Conservation (phyloP, 2,329 filamentous ascomycete species). For the Thelonectria blattea region DNA sequence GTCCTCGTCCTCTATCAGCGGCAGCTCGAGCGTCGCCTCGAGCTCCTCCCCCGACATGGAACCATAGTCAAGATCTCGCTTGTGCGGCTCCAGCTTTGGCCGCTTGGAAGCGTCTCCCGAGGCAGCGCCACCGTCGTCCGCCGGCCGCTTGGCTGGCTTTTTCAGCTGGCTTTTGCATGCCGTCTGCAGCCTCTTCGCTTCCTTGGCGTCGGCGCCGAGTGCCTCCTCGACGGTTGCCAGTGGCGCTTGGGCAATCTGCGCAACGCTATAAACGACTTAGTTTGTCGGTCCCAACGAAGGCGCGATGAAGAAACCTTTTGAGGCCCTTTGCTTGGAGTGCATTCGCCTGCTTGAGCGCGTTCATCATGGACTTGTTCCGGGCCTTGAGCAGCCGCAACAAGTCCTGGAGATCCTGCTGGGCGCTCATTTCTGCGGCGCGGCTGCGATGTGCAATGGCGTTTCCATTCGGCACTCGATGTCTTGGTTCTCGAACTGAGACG, state of each 20-base stretch:
- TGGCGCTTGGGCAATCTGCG: slow-evolving; percentile 59
- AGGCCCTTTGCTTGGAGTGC: slow-evolving; percentile 61
- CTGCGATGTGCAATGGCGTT: background rate
- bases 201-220: slow-evolving; percentile 52
- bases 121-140: slow-evolving; percentile 26
- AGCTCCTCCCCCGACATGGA: slow-evolving; percentile 61
- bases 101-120: slow-evolving; percentile 38
- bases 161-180: slow-evolving; percentile 62
- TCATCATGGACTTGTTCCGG: slow-evolving; percentile 64
- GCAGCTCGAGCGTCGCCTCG: slow-evolving; percentile 67
- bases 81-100: slow-evolving; percentile 42
- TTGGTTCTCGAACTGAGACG: background rate
- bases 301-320: slow-evolving; percentile 53
- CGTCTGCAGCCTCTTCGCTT: slow-evolving; percentile 57
- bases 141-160: slow-evolving; percentile 42
- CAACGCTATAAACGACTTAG: slow-evolving; percentile 48
- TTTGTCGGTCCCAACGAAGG: background rate
- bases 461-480: background rate
- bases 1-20: slow-evolving; percentile 63
- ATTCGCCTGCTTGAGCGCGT: slow-evolving; percentile 64
- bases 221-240: slow-evolving; percentile 52
- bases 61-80: slow-evolving; percentile 46
- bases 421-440: slow-evolving; percentile 51
- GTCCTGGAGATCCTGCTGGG: slow-evolving; percentile 65
- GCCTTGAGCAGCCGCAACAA: slow-evolving; percentile 65